phyloP scores from a whole-genome alignment of 2,329 filamentous ascomycete genomes.

The Cladophialophora chaetospira region DNA sequence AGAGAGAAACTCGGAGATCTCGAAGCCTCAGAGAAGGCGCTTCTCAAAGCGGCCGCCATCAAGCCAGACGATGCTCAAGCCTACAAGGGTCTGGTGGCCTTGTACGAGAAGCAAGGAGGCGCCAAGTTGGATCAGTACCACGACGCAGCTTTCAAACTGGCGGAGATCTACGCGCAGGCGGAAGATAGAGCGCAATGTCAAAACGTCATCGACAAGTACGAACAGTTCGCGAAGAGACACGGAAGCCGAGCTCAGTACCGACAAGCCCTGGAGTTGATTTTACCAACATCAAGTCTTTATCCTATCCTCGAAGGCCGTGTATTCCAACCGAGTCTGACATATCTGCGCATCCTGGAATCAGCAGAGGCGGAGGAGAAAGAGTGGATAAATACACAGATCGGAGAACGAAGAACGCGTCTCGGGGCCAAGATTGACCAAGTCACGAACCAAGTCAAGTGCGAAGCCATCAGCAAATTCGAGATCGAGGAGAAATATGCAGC shows the following conservation, averaged over 20 bases:
- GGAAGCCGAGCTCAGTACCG: slow-evolving; percentile 75
- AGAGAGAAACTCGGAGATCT: slow-evolving; percentile 72
- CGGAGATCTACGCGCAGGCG: slow-evolving; percentile 69
- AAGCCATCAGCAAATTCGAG: slow-evolving; percentile 74
- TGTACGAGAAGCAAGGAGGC: slow-evolving; percentile 77
- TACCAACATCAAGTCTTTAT: slow-evolving; percentile 82
- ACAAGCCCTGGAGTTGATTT: slow-evolving; percentile 70
- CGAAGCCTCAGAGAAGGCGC: slow-evolving; percentile 74
- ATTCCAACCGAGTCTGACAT: slow-evolving; percentile 76
- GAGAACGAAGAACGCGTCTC: slow-evolving; percentile 81
- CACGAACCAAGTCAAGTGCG: slow-evolving; percentile 80
- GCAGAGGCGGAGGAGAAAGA: slow-evolving; percentile 84
- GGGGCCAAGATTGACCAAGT: slow-evolving; percentile 83
- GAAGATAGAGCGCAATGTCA: slow-evolving; percentile 63
- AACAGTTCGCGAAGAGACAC: slow-evolving; percentile 70
- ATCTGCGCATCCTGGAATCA: slow-evolving; percentile 78
- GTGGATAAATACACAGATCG: slow-evolving; percentile 85
- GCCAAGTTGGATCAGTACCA: slow-evolving; percentile 74
- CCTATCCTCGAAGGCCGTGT: slow-evolving; percentile 79
- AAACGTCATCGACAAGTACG: slow-evolving; percentile 74
- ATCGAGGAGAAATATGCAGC: slow-evolving; percentile 80
- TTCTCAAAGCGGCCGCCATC: slow-evolving; percentile 69
- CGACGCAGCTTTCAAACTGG: slow-evolving; percentile 70
- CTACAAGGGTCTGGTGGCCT: slow-evolving; percentile 84
- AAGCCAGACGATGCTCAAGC: slow-evolving; percentile 78